Conservation (phyloP, 2,329 filamentous ascomycete species). For the Ceratocystis lukuohia region DNA sequence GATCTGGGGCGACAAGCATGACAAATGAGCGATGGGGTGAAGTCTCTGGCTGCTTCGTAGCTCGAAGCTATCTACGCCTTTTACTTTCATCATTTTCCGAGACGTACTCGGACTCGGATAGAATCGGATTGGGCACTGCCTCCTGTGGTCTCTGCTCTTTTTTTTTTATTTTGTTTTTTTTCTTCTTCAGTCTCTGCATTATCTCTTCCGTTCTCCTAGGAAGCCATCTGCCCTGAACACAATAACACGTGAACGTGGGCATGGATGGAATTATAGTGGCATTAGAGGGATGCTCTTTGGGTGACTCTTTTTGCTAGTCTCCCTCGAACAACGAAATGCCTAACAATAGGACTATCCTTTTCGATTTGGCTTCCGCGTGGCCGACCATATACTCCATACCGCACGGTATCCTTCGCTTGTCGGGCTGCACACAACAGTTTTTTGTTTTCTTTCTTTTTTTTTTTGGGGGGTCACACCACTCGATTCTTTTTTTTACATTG, state of each 20-base stretch:
- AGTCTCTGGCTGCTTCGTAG: not conserved
- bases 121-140: too few species aligned
- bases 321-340: not conserved
- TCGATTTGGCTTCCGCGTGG: not conserved
- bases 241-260: not conserved
- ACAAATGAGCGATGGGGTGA: conserved; percentile 10
- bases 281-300: not conserved
- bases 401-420: not conserved
- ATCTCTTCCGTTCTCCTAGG: not conserved
- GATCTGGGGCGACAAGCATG: conserved; percentile 37
- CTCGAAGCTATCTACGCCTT: not conserved
- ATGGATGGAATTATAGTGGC: not conserved
- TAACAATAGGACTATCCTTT: not conserved
- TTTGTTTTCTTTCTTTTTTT: not conserved
- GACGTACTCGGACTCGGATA: not conserved
- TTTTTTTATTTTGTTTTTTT: not conserved
- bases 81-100: not conserved
- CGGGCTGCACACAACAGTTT: not conserved
- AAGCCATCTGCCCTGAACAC: not conserved
- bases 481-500: not conserved
- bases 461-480: not conserved
- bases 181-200: not conserved
- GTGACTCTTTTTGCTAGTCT: not conserved
- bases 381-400: not conserved
- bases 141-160: not conserved